A percentile compares a stretch with the other conserved stretches of the same genome.
Conservation (phyloP, 257 asterid genomes). For the Salvia hispanica region DNA sequence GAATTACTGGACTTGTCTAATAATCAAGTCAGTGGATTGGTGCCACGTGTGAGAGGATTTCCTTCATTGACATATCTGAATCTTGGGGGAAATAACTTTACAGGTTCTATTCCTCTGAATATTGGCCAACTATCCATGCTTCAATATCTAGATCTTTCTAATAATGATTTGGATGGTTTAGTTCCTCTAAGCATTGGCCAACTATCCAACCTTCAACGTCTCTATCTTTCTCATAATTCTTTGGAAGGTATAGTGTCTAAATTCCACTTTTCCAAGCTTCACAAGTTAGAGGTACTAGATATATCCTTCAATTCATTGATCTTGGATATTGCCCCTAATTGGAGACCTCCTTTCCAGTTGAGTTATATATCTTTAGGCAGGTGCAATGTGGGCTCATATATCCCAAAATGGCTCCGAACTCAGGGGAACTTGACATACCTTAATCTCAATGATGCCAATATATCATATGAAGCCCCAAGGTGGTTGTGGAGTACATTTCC, state of each 20-base stretch:
- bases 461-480: conserved; percentile 38
- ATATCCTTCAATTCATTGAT: conserved; percentile 36
- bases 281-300: conserved; percentile 26
- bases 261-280: conserved; percentile 33
- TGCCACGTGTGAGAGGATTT: background rate
- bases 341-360: conserved; percentile 41
- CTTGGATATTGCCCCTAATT: conserved; percentile 24
- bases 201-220: no score
- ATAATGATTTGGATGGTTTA: conserved; percentile 27
- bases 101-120: background rate
- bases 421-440: conserved; percentile 22
- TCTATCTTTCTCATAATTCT: no score
- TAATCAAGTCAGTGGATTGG: background rate
- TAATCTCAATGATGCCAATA: conserved; percentile 31
- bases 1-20: background rate
- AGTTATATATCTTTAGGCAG: conserved; percentile 22
- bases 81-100: background rate
- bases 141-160: background rate
- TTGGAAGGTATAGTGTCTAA: no score
- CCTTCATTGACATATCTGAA: background rate
- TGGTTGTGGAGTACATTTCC: conserved; percentile 34
- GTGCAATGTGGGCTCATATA: conserved; percentile 36
- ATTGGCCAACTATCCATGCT: background rate
- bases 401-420: conserved; percentile 45
- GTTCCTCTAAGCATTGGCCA: no score